phyloP scores from a whole-genome alignment of 2,329 filamentous ascomycete genomes.

The Hirsutella thompsonii region DNA sequence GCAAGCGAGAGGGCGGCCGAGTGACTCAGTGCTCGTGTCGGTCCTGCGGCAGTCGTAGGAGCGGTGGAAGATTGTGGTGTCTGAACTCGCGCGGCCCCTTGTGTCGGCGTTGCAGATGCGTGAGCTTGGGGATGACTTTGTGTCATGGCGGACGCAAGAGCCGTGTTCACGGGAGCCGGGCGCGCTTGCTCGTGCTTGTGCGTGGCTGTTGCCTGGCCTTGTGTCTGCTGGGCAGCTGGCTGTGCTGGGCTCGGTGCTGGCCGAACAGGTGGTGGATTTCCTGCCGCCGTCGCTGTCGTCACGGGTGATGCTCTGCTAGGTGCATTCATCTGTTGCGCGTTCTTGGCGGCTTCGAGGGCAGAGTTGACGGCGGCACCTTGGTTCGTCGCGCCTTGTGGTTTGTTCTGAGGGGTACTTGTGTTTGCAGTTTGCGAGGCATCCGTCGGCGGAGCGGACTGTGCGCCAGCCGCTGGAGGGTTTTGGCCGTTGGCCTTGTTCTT shows the following conservation, averaged over 20 bases:
- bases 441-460: constrained; percentile 10
- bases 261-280: constrained; percentile 12
- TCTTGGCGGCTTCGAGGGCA: constrained; percentile 32
- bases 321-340: constrained; percentile 21
- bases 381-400: constrained; percentile 13
- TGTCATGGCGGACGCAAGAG: constrained; percentile 23
- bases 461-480: constrained; percentile 8
- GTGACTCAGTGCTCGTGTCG: constrained; percentile 31
- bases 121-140: constrained; percentile 19
- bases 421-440: constrained; percentile 9
- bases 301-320: constrained; percentile 16
- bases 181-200: constrained; percentile 19
- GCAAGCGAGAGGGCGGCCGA: constrained; percentile 35
- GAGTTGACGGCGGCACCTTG: constrained; percentile 26
- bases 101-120: constrained; percentile 31
- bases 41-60: constrained; percentile 19
- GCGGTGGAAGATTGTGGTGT: constrained; percentile 34
- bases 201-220: constrained; percentile 1
- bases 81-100: constrained; percentile 31
- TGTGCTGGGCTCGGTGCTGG: constrained; percentile 13
- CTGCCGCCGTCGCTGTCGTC: constrained; percentile 11
- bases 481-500: constrained; percentile 6
- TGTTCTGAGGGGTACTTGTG: constrained; percentile 10
- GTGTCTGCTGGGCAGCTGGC: constrained; percentile 13
- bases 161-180: constrained; percentile 35